phyloP scores from a whole-genome alignment of 441 rosid genomes.

The Brassica balearica region DNA sequence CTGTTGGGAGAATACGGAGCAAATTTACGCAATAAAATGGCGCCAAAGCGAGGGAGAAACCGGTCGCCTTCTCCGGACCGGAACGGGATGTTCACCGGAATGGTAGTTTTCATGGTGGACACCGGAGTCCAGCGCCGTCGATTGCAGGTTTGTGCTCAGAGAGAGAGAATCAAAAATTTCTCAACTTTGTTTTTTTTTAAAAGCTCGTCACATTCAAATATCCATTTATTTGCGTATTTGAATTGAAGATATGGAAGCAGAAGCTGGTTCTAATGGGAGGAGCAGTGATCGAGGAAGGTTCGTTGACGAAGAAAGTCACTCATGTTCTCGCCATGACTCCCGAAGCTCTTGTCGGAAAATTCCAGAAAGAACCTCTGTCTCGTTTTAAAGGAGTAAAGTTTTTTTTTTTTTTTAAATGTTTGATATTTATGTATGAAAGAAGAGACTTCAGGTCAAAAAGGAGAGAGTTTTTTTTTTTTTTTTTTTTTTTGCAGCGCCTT shows the following conservation, averaged over 20 bases:
- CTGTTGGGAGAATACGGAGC: slow-evolving; percentile 23
- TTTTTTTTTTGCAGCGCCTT: slow-evolving; percentile 54
- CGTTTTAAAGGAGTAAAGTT: slow-evolving; percentile 60
- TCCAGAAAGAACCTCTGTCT: slow-evolving; percentile 47
- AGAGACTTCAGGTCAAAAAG: neutral
- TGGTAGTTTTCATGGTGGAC: slow-evolving; percentile 70
- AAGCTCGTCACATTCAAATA: too few species aligned
- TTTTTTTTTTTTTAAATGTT: neutral
- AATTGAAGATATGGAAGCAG: slow-evolving; percentile 85
- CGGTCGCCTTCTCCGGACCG: slow-evolving; percentile 60
- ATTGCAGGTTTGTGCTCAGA: slow-evolving; percentile 62
- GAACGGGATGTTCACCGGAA: slow-evolving; percentile 74
- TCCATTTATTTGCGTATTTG: neutral
- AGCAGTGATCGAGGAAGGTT: slow-evolving; percentile 55
- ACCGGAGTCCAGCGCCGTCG: slow-evolving; percentile 79
- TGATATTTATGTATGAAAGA: neutral
- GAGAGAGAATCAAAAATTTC: neutral
- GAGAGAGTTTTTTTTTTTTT: neutral
- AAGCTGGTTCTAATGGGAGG: slow-evolving; percentile 81
- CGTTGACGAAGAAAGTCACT: slow-evolving; percentile 62
- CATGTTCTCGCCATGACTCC: slow-evolving; percentile 69
- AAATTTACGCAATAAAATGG: slow-evolving; percentile 50
- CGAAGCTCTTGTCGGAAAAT: slow-evolving; percentile 53
- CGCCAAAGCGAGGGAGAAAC: slow-evolving; percentile 66
- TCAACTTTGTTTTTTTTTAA: neutral